Percentiles rank a stretch among this genome's conserved stretches.
phyloP scores from a whole-genome alignment of 2,329 filamentous ascomycete species.

The Fusarium sp. region DNA sequence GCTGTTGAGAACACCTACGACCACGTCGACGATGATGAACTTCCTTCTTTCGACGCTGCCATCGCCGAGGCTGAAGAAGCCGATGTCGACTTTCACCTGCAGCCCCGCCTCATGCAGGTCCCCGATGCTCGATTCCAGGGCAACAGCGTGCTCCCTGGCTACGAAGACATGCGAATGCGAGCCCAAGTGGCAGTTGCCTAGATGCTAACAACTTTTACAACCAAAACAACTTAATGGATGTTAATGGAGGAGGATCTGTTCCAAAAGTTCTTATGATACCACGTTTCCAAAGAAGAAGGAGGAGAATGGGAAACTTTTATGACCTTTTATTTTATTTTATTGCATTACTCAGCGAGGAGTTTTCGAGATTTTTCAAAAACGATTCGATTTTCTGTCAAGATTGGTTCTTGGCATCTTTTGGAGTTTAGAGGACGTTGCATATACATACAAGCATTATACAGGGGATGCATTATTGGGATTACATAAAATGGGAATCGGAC shows the following conservation, averaged over 20 bases:
- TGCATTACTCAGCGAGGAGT: constrained; percentile 40
- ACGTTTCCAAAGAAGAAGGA: constrained; percentile 20
- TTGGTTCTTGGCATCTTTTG: constrained; percentile 13
- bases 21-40: constrained; percentile 45
- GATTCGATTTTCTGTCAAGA: constrained; percentile 1
- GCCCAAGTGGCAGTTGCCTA: constrained; percentile 40
- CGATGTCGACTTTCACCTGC: constrained; percentile 55
- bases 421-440: constrained; percentile 19
- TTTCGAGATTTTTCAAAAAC: constrained; percentile 32
- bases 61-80: constrained; percentile 54
- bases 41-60: constrained; percentile 62
- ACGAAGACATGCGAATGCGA: constrained; percentile 47
- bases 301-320: constrained; percentile 25
- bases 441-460: constrained; percentile 1
- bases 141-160: constrained; percentile 52
- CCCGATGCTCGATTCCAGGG: constrained; percentile 47
- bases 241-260: constrained; percentile 32
- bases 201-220: constrained; percentile 1
- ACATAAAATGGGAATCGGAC: constrained; percentile 17
- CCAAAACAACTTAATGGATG: constrained; percentile 23
- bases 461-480: constrained; percentile 11
- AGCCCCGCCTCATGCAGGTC: constrained; percentile 52
- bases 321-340: constrained; percentile 25
- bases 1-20: constrained; percentile 54
- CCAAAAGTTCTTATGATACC: constrained; percentile 29